Evolutionary conservation across 345 rosid species (phyloP).

Genomic region (Xanthoceras sorbifolium): DNA sequence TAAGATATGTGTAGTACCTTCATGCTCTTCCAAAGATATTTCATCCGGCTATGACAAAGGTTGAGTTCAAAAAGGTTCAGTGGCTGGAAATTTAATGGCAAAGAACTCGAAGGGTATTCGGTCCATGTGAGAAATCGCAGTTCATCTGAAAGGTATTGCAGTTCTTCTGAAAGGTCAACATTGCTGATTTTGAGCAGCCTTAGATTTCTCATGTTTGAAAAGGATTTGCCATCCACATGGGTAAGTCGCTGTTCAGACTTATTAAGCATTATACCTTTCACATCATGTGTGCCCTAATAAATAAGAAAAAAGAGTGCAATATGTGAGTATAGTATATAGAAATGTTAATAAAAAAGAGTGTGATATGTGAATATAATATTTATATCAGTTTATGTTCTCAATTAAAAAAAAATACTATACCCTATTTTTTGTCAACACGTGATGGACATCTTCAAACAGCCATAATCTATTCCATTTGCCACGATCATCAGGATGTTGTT

Average conservation of each 20-base stretch:
- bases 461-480: conserved; percentile 23
- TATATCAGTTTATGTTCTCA: neutral
- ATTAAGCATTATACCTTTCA: neutral
- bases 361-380: neutral
- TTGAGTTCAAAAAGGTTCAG: neutral
- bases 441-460: neutral
- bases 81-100: neutral
- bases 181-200: neutral
- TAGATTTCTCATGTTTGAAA: neutral
- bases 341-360: neutral
- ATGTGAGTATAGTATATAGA: neutral
- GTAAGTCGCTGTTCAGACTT: neutral
- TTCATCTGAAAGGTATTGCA: neutral
- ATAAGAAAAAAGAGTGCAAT: neutral
- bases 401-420: neutral
- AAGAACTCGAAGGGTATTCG: neutral
- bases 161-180: neutral
- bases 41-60: neutral
- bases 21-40: neutral
- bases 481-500: neutral
- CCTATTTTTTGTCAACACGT: neutral
- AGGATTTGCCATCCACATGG: neutral
- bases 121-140: neutral
- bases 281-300: neutral
- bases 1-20: neutral